Conservation (phyloP, 2,329 filamentous ascomycete genomes). For the Hypoxylon sp. region DNA sequence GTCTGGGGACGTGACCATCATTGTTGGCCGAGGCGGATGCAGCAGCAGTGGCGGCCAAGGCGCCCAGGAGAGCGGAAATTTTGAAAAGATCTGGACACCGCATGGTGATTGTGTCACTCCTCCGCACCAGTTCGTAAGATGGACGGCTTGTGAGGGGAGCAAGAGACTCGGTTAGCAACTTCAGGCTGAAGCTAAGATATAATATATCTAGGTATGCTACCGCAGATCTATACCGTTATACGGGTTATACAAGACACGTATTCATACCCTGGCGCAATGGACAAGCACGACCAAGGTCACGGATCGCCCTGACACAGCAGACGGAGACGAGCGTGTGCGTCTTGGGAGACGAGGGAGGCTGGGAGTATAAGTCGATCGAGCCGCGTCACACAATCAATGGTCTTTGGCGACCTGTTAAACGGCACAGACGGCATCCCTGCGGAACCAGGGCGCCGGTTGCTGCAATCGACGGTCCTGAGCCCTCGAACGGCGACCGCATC, state of each 20-base stretch:
- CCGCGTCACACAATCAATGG: constrained; percentile 5
- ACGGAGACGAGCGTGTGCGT: too few species aligned
- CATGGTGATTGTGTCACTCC: constrained; percentile 24
- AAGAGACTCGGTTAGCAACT: constrained; percentile 1
- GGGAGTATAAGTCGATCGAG: constrained; percentile 20
- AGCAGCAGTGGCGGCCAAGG: constrained; percentile 11
- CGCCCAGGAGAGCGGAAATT: constrained; percentile 13
- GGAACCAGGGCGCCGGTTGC: constrained; percentile 14
- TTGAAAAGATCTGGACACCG: constrained; percentile 26
- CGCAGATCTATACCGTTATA: constrained; percentile 3
- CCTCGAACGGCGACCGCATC: too few species aligned
- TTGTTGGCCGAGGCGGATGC: constrained; percentile 17
- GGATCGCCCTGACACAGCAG: constrained; percentile 8
- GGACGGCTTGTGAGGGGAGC: constrained; percentile 24
- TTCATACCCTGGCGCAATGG: neutral
- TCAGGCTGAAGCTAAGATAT: constrained; percentile 32
- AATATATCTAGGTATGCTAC: constrained; percentile 28
- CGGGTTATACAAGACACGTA: constrained; percentile 1
- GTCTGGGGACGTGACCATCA: constrained; percentile 20
- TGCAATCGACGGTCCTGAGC: constrained; percentile 13
- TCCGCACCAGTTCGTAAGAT: constrained; percentile 18
- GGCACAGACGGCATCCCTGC: constrained; percentile 17
- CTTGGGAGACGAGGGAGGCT: constrained; percentile 11
- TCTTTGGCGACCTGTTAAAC: too few species aligned
- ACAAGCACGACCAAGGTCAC: constrained; percentile 15